Percentiles rank a stretch among this genome's conserved stretches.
phyloP scores from a whole-genome alignment of 2,329 filamentous ascomycete species.

The Biscogniauxia mediterranea region DNA sequence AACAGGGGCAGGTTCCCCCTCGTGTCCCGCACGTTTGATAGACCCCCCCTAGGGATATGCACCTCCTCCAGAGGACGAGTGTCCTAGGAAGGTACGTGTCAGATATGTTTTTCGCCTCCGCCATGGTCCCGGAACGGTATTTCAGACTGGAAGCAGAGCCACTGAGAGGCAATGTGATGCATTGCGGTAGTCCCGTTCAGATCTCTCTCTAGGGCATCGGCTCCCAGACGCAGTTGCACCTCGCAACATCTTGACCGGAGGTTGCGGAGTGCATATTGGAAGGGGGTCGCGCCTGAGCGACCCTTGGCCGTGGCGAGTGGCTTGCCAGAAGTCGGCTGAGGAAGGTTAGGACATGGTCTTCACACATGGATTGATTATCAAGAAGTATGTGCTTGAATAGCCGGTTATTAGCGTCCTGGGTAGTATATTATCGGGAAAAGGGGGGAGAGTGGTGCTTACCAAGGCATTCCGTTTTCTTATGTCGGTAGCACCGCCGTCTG shows the following conservation, averaged over 20 bases:
- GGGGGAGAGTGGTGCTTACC: neutral
- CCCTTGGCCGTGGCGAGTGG: conserved; percentile 9
- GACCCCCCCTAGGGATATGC: conserved; percentile 10
- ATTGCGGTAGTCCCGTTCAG: conserved; percentile 20
- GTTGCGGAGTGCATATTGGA: conserved; percentile 13
- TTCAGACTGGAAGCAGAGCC: conserved; percentile 7
- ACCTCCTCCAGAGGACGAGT: conserved; percentile 18
- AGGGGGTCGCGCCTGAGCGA: conserved; percentile 7
- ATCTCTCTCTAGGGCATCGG: conserved; percentile 17
- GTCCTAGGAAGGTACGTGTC: neutral
- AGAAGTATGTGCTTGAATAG: conserved; percentile 15
- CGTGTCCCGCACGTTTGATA: conserved; percentile 18
- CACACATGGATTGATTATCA: conserved; percentile 12
- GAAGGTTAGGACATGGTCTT: conserved; percentile 21
- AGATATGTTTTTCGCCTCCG: neutral
- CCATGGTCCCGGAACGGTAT: conserved; percentile 1
- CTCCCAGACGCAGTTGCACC: conserved; percentile 9
- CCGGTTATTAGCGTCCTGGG: neutral
- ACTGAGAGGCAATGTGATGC: conserved; percentile 23
- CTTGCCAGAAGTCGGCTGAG: conserved; percentile 12
- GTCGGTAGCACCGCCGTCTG: conserved; percentile 15
- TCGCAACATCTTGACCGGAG: conserved; percentile 9
- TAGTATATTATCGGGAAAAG: neutral
- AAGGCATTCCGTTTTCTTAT: conserved; percentile 17
- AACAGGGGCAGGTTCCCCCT: neutral